Evolutionary conservation across 2,329 filamentous ascomycete genomes (phyloP).

Genomic region (Teratosphaeria nubilosa): DNA sequence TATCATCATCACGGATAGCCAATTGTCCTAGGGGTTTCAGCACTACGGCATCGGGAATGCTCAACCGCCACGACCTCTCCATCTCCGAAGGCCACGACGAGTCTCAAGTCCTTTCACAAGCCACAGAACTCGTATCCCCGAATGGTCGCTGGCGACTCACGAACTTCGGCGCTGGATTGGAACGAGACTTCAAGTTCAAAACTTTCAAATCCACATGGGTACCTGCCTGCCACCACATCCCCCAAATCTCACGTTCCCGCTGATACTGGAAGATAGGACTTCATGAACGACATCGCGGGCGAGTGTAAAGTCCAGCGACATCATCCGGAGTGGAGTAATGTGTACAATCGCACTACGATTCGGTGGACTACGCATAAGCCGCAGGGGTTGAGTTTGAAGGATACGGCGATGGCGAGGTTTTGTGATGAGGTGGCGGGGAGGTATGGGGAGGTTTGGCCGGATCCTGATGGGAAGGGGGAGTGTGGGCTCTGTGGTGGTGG

Average conservation of each 20-base stretch:
- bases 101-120: conserved; percentile 9
- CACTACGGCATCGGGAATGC: not conserved
- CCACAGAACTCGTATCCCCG: conserved; percentile 16
- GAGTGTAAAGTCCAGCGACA: conserved; percentile 60
- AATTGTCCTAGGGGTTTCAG: not conserved
- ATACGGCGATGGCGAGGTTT: conserved; percentile 50
- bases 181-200: conserved; percentile 29
- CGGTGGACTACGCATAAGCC: conserved; percentile 66
- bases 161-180: conserved; percentile 23
- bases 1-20: not conserved
- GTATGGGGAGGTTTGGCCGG: conserved; percentile 14
- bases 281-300: conserved; percentile 62
- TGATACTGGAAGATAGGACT: conserved; percentile 42
- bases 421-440: conserved; percentile 43
- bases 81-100: not conserved
- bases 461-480: not conserved
- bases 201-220: conserved; percentile 31
- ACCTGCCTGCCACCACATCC: conserved; percentile 2
- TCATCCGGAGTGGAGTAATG: conserved; percentile 70
- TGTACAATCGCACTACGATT: conserved; percentile 61
- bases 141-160: conserved; percentile 24
- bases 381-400: conserved; percentile 53
- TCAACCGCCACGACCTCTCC: not conserved
- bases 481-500: not conserved
- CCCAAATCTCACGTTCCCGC: not conserved